A percentile compares a stretch with the other conserved stretches of the same genome.
Evolutionary conservation across 257 asterid species (phyloP).

Genomic region (Nicotiana tomentosiformis): DNA sequence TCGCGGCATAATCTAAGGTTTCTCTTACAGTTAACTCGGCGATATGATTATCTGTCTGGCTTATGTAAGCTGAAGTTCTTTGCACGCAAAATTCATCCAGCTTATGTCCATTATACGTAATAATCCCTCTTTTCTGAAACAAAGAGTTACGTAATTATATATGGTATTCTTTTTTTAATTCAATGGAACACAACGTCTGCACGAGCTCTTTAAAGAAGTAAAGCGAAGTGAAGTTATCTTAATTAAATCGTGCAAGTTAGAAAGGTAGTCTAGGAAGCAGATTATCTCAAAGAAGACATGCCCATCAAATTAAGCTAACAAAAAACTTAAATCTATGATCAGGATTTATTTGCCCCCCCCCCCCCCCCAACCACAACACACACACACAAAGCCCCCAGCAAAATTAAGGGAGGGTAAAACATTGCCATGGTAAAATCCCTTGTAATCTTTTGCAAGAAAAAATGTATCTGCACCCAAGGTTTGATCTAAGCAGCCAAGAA

Average conservation of each 20-base stretch:
- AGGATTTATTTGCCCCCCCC: not conserved
- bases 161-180: not conserved
- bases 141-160: conserved; percentile 7
- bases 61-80: conserved; percentile 73
- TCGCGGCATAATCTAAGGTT: conserved; percentile 84
- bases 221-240: not conserved
- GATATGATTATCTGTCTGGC: conserved; percentile 87
- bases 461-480: not conserved
- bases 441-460: not conserved
- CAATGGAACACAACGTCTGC: not conserved
- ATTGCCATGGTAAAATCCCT: not conserved
- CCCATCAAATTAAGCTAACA: not conserved
- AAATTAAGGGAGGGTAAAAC: not conserved
- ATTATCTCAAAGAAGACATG: not conserved
- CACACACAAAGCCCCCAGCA: not conserved
- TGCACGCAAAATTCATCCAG: conserved; percentile 62
- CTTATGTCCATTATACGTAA: conserved; percentile 67
- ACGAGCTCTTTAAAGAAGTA: not conserved
- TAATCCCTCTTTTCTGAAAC: conserved; percentile 59
- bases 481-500: not conserved
- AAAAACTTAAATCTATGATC: not conserved
- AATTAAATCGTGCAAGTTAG: not conserved
- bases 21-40: conserved; percentile 92
- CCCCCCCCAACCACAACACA: too few species aligned
- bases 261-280: not conserved